Conservation (phyloP, 345 rosid species). For the Fremontodendron californicum region DNA sequence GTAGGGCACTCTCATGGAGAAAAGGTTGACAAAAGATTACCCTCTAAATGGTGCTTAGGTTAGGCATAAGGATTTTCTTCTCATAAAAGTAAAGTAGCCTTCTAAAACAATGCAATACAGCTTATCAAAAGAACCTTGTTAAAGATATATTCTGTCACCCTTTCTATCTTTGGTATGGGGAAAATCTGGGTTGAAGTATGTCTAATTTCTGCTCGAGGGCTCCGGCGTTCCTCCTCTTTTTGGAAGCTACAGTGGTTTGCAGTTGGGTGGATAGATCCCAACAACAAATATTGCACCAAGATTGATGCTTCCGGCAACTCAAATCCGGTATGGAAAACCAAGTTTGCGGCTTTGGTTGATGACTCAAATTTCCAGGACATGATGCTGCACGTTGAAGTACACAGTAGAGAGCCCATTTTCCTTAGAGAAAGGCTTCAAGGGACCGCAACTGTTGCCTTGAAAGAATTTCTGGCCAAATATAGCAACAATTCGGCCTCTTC, state of each 20-base stretch:
- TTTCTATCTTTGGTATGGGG: slow-evolving; percentile 42
- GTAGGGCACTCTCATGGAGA: slow-evolving; percentile 20
- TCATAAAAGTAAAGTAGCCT: slow-evolving; percentile 28
- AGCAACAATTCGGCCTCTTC: slow-evolving; percentile 33
- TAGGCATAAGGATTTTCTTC: slow-evolving; percentile 5
- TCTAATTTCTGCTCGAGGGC: slow-evolving; percentile 76
- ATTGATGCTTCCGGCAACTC: slow-evolving; percentile 63
- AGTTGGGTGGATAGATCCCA: slow-evolving; percentile 86
- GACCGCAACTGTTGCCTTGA: slow-evolving; percentile 59
- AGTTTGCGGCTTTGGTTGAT: slow-evolving; percentile 56
- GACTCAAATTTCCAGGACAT: slow-evolving; percentile 42
- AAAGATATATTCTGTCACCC: background rate
- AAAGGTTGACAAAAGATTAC: slow-evolving; percentile 19
- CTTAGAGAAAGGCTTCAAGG: slow-evolving; percentile 77
- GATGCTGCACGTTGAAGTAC: slow-evolving; percentile 62
- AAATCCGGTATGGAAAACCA: slow-evolving; percentile 80
- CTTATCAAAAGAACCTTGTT: slow-evolving; percentile 15
- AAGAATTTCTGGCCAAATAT: slow-evolving; percentile 57
- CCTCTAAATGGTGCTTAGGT: slow-evolving; percentile 11
- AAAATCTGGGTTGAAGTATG: slow-evolving; percentile 66
- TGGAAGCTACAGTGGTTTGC: slow-evolving; percentile 96
- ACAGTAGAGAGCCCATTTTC: slow-evolving; percentile 84
- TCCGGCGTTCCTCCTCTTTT: slow-evolving; percentile 51
- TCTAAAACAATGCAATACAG: slow-evolving; percentile 4
- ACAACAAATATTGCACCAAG: slow-evolving; percentile 79